Evolutionary conservation across 257 asterid genomes (phyloP).

Genomic region (Solanum appendiculatum): DNA sequence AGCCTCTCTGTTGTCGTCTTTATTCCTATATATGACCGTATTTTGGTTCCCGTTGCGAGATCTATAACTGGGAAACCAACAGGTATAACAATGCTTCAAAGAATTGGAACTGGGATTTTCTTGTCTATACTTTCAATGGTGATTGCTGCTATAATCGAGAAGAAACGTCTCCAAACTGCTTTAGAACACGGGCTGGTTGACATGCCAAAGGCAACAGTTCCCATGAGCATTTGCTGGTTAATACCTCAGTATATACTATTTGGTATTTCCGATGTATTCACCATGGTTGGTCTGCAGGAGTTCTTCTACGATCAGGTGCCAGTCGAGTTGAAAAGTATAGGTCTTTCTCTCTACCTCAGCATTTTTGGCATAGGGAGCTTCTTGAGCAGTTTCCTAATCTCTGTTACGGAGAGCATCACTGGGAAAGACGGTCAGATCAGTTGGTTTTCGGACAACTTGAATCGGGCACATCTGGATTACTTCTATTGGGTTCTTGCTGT

Average conservation of each 20-base stretch:
- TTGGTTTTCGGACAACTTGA: slow-evolving; percentile 31
- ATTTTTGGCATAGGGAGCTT: slow-evolving; percentile 52
- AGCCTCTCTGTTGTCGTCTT: slow-evolving; percentile 32
- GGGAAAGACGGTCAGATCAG: slow-evolving; percentile 14
- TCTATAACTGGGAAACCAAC: slow-evolving; percentile 29
- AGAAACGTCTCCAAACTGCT: slow-evolving; percentile 43
- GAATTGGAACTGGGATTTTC: slow-evolving; percentile 55
- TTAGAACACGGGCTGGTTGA: slow-evolving; percentile 27
- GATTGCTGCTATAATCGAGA: slow-evolving; percentile 52
- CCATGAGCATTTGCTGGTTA: slow-evolving; percentile 59
- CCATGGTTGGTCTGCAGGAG: slow-evolving; percentile 59
- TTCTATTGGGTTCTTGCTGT: slow-evolving; percentile 32
- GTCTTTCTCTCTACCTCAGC: slow-evolving; percentile 43
- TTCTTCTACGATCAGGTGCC: slow-evolving; percentile 60
- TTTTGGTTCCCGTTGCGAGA: slow-evolving; percentile 40
- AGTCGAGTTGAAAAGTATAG: slow-evolving; percentile 41
- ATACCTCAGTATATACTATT: slow-evolving; percentile 42
- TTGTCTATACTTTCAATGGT: slow-evolving; percentile 33
- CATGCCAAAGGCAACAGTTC: slow-evolving; percentile 26
- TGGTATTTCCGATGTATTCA: slow-evolving; percentile 43
- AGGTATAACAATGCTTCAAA: slow-evolving; percentile 50
- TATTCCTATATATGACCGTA: slow-evolving; percentile 53
- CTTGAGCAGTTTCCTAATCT: slow-evolving; percentile 52
- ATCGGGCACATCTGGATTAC: slow-evolving; percentile 32
- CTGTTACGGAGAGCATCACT: slow-evolving; percentile 15